Evolutionary conservation across 768 basidiomycete species (phyloP).

Genomic region (Hericium rajendrae): DNA sequence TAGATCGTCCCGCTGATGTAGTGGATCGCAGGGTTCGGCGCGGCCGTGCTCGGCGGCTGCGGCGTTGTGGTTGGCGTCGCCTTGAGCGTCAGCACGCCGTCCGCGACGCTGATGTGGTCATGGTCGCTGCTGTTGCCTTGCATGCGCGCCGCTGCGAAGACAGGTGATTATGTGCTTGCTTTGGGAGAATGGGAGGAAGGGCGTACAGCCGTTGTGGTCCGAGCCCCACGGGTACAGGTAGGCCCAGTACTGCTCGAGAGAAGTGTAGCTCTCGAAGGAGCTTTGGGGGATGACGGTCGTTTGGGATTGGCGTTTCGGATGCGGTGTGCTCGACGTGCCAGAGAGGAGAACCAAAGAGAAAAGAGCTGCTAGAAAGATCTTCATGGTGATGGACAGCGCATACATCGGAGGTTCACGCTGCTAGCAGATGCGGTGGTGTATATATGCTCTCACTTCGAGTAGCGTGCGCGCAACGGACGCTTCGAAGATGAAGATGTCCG

Average conservation of each 20-base stretch:
- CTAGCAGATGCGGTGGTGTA: no score
- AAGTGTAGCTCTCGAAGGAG: constrained; percentile 30
- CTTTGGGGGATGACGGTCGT: constrained; percentile 24
- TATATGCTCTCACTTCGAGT: no score
- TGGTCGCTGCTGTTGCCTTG: constrained; percentile 32
- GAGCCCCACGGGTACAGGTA: constrained; percentile 40
- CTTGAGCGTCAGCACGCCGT: constrained; percentile 30
- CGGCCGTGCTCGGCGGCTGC: constrained; percentile 29
- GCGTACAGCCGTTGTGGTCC: constrained; percentile 36
- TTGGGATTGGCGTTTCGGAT: neutral
- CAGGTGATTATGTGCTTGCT: neutral
- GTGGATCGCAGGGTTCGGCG: constrained; percentile 34
- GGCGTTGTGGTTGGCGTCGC: constrained; percentile 28
- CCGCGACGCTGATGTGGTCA: constrained; percentile 28
- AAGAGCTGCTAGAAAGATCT: no score
- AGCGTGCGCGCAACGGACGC: no score
- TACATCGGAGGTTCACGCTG: no score
- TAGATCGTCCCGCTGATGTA: constrained; percentile 31
- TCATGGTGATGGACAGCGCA: no score
- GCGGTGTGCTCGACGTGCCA: no score
- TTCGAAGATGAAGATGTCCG: no score
- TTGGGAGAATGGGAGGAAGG: neutral
- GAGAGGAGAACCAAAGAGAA: no score
- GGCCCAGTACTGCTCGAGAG: constrained; percentile 31
- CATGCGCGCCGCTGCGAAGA: constrained; percentile 30